Conservation (phyloP, 257 asterid genomes). For the Capsicum baccatum region DNA sequence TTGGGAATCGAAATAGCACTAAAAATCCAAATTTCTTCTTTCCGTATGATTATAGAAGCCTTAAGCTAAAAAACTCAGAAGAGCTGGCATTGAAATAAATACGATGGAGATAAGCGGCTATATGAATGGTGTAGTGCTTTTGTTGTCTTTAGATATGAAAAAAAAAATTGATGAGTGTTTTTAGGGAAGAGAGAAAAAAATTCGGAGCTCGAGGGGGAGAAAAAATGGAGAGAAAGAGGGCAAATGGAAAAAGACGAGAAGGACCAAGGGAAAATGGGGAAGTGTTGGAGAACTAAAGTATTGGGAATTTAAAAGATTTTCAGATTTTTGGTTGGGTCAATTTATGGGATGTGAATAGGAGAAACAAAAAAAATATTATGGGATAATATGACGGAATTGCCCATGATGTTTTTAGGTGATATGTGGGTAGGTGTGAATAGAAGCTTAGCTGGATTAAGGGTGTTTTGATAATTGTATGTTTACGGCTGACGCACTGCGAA, state of each 20-base stretch:
- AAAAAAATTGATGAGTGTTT: background rate
- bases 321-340: constrained; percentile 23
- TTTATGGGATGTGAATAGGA: background rate
- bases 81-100: background rate
- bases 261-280: constrained; percentile 22
- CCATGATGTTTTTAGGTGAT: background rate
- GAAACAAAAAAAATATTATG: no score
- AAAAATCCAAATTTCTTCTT: no score
- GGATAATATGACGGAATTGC: background rate
- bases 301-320: constrained; percentile 36
- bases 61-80: background rate
- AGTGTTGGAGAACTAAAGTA: constrained; percentile 33
- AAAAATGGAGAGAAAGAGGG: constrained; percentile 27
- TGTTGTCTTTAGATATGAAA: background rate
- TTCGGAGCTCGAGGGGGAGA: background rate
- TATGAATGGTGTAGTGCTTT: no score
- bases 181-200: constrained; percentile 15
- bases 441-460: background rate
- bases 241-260: background rate
- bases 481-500: background rate
- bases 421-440: background rate
- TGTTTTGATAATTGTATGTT: background rate
- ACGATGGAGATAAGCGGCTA: no score
- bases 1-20: no score
- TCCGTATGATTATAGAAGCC: no score